Evolutionary conservation across 192 early-diverging fungal species (phyloP).

Genomic region (Coemansia sp.): DNA sequence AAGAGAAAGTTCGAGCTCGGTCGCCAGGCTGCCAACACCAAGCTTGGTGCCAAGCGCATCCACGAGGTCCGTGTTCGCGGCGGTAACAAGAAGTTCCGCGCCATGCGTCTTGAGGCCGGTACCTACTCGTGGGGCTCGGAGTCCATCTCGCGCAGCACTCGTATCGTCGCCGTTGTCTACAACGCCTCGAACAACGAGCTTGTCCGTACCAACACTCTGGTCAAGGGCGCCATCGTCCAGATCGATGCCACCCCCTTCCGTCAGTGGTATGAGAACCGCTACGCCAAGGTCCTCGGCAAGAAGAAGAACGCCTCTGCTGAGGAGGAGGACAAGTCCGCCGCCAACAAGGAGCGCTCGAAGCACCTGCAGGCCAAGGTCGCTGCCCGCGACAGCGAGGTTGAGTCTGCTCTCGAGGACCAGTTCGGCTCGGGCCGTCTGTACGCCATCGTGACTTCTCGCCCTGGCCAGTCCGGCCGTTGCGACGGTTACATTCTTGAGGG

Average conservation of each 20-base stretch:
- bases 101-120: slow-evolving; percentile 93
- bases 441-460: slow-evolving; percentile 92
- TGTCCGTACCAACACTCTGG: slow-evolving; percentile 99
- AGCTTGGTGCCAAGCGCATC: slow-evolving; percentile 95
- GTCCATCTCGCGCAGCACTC: slow-evolving; percentile 91
- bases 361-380: slow-evolving; percentile 86
- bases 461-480: slow-evolving; percentile 94
- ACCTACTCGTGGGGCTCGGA: slow-evolving; percentile 99
- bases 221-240: slow-evolving; percentile 96
- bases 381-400: slow-evolving; percentile 83
- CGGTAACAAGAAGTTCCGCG: slow-evolving; percentile 98
- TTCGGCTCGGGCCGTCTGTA: slow-evolving; percentile 91
- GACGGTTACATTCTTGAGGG: slow-evolving; percentile 99
- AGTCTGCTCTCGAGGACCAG: slow-evolving; percentile 87
- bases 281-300: slow-evolving; percentile 84
- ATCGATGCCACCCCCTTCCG: slow-evolving; percentile 99
- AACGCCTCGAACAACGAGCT: slow-evolving; percentile 99
- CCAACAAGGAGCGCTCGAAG: slow-evolving; percentile 85
- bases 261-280: slow-evolving; percentile 99
- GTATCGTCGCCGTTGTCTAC: slow-evolving; percentile 94
- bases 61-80: slow-evolving; percentile 96
- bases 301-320: slow-evolving; percentile 52
- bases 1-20: slow-evolving; percentile 99
- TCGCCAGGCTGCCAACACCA: slow-evolving; percentile 97
- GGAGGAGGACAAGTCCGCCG: slow-evolving; percentile 62